Base-by-base conservation (phyloP, 1,284 basidiomycete species). In the Ustilago hordei region DNA sequence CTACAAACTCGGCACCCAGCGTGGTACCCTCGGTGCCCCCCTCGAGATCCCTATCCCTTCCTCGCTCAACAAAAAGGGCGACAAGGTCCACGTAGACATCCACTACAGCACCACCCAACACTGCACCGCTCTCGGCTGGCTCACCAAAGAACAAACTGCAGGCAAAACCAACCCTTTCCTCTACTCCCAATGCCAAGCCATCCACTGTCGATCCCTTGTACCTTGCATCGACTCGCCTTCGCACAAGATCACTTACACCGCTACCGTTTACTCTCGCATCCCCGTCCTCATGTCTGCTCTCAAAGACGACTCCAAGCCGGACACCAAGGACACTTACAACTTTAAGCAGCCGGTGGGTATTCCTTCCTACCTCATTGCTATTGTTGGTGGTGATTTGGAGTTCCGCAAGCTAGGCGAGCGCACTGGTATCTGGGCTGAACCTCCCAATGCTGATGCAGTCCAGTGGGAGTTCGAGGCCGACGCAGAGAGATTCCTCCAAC, bases 181-280 rank as follows among this genome's bases (percentile, higher is more conserved):
- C 41, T 98, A 97, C 89, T 95, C 93, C 67, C 95, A 98, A 87
- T 94, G 93, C 84, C 95, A 98, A 86, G 94, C 95, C 15, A 79
- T 80, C 41, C 71, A 75, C 64, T 68, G 58, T 35, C 65, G 83
- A 56, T 81, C 79, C 55, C 72, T 84, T 48, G 57, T 80, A 3
- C 78, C 80, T 41, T 80, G 80, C 73, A 79, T 83, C 62, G 84
- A 86, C 72, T 78, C 84, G 28, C 84, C 84, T 8, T 78, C 79
- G 13, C 81, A 81, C 81, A 85, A 85, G 65, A 69, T 84, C 63
- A 84, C 83, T 47, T 86, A 85, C 81, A 82, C 84, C 9, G 71
- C 80, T 28, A 72, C 60, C 32, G 80, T 83, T 41, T 68, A 75
- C 31, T 76, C 83, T 35, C 60, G 63, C 52, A 76, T 81, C 64